Base-by-base conservation (phyloP, 805 yeast species). In the Pichia manshurica region DNA sequence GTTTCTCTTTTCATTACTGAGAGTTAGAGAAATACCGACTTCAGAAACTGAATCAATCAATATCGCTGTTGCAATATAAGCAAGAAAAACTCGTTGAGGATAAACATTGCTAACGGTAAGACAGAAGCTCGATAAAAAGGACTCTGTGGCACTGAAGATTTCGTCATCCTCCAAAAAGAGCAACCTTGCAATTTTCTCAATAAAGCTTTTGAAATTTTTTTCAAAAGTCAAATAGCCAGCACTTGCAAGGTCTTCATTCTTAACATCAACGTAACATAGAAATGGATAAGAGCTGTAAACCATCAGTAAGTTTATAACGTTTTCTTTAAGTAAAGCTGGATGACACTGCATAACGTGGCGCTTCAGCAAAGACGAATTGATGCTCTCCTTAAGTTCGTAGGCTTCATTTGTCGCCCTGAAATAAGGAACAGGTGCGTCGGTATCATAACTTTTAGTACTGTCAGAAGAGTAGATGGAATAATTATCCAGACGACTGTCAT, bases 11-110 rank as follows among this genome's bases (percentile, higher is more conserved):
- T 29, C 22, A 40, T 45, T 54, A 8, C 41, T 31, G 15, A 59
- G 47, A 34, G 51, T 64, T 52, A 51, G 64, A 58, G 43, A 55
- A 8, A 60, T 44, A 17, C 46, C 56, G 32, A 62, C 46, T 21
- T 64, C 63, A 0, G 76, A 62, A 31, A 75, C 53, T 4, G 66
- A 53, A 34, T 68, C 68, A 2, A 71, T 57, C 6, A 74, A 58
- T 17, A 68, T 56, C 5, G 66, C 64, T 20, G 70, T 59, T n/a
- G 73, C 73, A 19, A 70, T 61, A 44, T 64, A 68, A 1, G 67
- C 63, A 39, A 65, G 61, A n/a, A 66, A 58, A 2, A 66, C 65
- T n/a, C 57, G 50, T 7, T 62, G 58, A 1, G 60, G 39, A 8
- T 61, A 53, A 17, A 53, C 61, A 25, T 60, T 59, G 2, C 71